Evolutionary conservation across 805 yeast species (phyloP).

Genomic region (Metschnikowia borealis): DNA sequence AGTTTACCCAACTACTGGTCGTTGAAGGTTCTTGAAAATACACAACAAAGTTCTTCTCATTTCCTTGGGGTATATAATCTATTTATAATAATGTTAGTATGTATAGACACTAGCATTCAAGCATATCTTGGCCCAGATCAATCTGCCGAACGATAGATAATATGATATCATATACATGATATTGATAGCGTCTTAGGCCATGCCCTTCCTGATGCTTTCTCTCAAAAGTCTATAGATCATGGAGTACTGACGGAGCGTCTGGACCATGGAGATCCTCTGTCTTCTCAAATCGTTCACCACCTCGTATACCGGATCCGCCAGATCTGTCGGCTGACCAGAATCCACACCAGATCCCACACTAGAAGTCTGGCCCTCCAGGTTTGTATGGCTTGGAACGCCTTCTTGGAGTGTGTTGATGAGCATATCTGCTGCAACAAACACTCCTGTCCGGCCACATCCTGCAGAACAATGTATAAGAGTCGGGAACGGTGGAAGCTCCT

Average conservation of each 20-base stretch:
- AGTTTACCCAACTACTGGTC: no score
- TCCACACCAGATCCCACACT: no score
- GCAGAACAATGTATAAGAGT: constrained; percentile 75
- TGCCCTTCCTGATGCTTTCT: not conserved
- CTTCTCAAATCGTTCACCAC: constrained; percentile 46
- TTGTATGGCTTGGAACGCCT: no score
- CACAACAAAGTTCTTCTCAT: no score
- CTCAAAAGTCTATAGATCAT: constrained; percentile 41
- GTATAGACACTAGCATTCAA: no score
- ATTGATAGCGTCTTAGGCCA: not conserved
- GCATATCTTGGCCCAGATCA: no score
- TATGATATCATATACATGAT: no score
- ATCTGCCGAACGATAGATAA: no score
- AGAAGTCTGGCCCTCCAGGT: no score
- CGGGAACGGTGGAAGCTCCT: constrained; percentile 30
- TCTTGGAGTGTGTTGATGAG: constrained; percentile 33
- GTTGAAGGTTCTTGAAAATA: no score
- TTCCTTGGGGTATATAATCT: no score
- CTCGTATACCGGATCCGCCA: constrained; percentile 41
- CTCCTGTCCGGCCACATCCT: constrained; percentile 94
- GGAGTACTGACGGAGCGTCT: constrained; percentile 51
- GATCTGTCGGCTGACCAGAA: constrained; percentile 5
- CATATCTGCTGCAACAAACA: constrained; percentile 65
- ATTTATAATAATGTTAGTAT: no score
- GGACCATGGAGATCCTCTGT: constrained; percentile 58